A percentile compares a stretch with the other conserved stretches of the same genome.
Evolutionary conservation across 139 green algal species (phyloP).

Genomic region (Raphidocelis subcapitata): DNA sequence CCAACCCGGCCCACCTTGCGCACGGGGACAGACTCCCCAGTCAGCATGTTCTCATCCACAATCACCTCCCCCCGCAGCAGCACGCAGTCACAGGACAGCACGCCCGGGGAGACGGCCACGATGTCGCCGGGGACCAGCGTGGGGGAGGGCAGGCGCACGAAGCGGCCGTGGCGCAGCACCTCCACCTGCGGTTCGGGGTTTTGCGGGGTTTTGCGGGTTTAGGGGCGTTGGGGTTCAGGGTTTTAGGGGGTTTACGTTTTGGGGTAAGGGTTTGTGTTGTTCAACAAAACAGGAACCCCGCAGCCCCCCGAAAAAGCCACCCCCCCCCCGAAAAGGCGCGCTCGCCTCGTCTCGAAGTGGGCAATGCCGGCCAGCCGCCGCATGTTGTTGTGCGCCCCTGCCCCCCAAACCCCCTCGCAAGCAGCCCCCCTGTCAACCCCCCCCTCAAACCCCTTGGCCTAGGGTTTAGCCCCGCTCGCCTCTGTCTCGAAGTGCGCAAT

Average conservation of each 20-base stretch:
- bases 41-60: slow-evolving; percentile 75
- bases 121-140: slow-evolving; percentile 60
- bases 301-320: too few relatives aligned
- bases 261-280: too few relatives aligned
- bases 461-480: slow-evolving; percentile 6
- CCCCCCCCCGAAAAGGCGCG: too few relatives aligned
- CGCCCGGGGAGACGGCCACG: slow-evolving; percentile 45
- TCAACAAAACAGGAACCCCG: neutral
- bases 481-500: slow-evolving; percentile 36
- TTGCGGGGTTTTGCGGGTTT: neutral
- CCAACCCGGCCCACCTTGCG: slow-evolving; percentile 40
- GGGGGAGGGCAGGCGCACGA: slow-evolving; percentile 28
- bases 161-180: slow-evolving; percentile 32
- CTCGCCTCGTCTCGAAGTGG: slow-evolving; percentile 18
- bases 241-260: neutral
- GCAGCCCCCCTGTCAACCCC: too few relatives aligned
- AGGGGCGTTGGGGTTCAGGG: too few relatives aligned
- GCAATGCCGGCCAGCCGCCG: slow-evolving; percentile 46
- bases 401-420: too few relatives aligned
- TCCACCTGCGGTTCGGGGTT: slow-evolving; percentile 23
- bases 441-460: too few relatives aligned
- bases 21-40: slow-evolving; percentile 68
- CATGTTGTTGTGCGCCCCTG: slow-evolving; percentile 52
- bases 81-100: slow-evolving; percentile 58
- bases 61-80: slow-evolving; percentile 64